Evolutionary conservation across 139 green algal species (phyloP).

Genomic region (Chlamydomonas sphaeroides): DNA sequence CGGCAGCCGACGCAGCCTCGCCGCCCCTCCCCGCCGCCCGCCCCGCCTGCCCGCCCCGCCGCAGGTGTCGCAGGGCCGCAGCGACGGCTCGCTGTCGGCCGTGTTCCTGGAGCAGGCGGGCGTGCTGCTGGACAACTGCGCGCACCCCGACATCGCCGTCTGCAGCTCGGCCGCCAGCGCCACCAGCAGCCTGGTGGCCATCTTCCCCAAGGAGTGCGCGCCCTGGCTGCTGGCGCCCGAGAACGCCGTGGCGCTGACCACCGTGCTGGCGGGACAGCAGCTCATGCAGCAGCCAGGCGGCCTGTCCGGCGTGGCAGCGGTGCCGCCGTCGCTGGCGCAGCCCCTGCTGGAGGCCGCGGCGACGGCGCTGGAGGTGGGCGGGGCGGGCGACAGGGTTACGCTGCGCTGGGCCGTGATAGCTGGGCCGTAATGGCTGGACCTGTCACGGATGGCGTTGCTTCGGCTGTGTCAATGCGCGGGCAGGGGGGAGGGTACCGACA

Average conservation of each 20-base stretch:
- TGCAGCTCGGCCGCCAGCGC: constrained; percentile 41
- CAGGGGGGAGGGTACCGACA: background rate
- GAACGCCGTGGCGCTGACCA: constrained; percentile 36
- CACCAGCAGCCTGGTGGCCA: constrained; percentile 14
- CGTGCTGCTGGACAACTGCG: constrained; percentile 58
- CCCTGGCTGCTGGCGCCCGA: constrained; percentile 61
- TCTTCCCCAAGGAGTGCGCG: constrained; percentile 51
- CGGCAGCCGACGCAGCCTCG: no score
- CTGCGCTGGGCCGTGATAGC: background rate
- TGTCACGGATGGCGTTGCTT: no score
- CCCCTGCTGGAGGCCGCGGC: constrained; percentile 57
- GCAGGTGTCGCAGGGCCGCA: constrained; percentile 34
- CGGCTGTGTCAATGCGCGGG: background rate
- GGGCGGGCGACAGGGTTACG: no score
- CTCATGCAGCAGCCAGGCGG: constrained; percentile 16
- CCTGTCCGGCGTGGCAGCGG: background rate
- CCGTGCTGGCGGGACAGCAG: constrained; percentile 54
- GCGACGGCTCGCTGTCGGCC: constrained; percentile 42
- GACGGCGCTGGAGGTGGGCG: constrained; percentile 40
- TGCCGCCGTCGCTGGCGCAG: constrained; percentile 53
- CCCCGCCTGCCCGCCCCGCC: background rate
- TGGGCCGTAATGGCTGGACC: background rate
- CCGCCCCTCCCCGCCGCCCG: no score
- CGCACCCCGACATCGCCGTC: constrained; percentile 56
- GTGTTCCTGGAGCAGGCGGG: constrained; percentile 49